Evolutionary conservation across 2,329 filamentous ascomycete genomes (phyloP).

Genomic region (Fusarium caatingaense): DNA sequence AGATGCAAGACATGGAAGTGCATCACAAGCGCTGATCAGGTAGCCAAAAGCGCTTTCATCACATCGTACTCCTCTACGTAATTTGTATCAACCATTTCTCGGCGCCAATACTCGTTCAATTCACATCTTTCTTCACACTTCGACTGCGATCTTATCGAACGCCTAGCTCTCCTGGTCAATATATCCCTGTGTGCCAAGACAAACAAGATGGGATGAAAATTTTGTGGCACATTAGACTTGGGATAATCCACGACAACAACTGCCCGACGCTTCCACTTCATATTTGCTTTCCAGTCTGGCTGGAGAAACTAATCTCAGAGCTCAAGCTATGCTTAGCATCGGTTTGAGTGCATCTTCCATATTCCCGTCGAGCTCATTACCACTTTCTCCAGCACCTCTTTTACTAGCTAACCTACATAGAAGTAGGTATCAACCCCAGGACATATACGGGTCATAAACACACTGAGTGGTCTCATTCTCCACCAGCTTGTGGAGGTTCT

Average conservation of each 20-base stretch:
- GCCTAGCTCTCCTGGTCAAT: not conserved
- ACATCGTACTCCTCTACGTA: not conserved
- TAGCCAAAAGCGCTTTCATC: constrained; percentile 1
- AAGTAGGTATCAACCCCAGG: not conserved
- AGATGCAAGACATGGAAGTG: not conserved
- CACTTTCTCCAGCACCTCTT: not conserved
- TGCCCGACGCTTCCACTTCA: not conserved
- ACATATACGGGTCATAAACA: constrained; percentile 7
- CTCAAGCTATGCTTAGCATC: not conserved
- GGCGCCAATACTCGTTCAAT: constrained; percentile 3
- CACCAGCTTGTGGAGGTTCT: constrained; percentile 31
- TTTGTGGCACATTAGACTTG: not conserved
- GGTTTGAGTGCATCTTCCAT: not conserved
- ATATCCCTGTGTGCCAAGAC: not conserved
- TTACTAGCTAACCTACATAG: not conserved
- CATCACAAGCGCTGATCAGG: constrained; percentile 13
- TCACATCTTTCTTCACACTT: constrained; percentile 7
- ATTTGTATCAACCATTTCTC: not conserved
- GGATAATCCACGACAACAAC: not conserved
- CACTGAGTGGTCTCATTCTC: constrained; percentile 29
- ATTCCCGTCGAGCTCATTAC: not conserved
- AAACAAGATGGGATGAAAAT: constrained; percentile 14
- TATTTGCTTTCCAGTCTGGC: not conserved
- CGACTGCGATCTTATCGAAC: constrained; percentile 4
- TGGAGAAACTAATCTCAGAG: not conserved